phyloP scores from a whole-genome alignment of 2,329 filamentous ascomycete genomes.

The Ophiostoma fasciatum region DNA sequence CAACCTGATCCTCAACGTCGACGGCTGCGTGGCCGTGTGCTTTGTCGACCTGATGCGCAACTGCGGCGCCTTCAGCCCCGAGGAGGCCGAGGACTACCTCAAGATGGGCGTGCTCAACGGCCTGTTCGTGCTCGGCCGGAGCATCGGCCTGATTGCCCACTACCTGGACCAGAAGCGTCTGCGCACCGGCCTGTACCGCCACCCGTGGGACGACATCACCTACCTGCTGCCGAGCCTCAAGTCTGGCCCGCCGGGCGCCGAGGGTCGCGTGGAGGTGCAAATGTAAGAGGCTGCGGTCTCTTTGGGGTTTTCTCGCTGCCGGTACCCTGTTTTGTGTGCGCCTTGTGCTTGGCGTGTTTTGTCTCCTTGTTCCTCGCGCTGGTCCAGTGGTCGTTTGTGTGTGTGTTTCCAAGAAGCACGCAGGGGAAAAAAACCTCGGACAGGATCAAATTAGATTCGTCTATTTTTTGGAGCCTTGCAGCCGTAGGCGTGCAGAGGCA shows the following conservation, averaged over 20 bases:
- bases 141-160: slow-evolving; percentile 98
- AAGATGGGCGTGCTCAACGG: slow-evolving; percentile 99
- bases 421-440: no score
- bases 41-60: slow-evolving; percentile 96
- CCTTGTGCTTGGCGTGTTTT: no score
- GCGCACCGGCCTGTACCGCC: slow-evolving; percentile 94
- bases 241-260: slow-evolving; percentile 54
- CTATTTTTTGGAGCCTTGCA: neutral
- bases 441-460: neutral
- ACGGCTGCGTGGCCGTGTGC: slow-evolving; percentile 95
- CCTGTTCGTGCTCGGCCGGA: slow-evolving; percentile 93
- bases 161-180: slow-evolving; percentile 99
- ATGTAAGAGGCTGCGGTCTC: no score
- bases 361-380: no score
- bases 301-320: no score
- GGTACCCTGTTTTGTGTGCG: no score
- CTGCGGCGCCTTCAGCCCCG: slow-evolving; percentile 88
- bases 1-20: slow-evolving; percentile 98
- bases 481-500: neutral
- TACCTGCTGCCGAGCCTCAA: slow-evolving; percentile 78
- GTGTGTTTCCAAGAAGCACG: no score
- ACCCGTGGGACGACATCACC: slow-evolving; percentile 98
- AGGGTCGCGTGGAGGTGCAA: slow-evolving; percentile 82
- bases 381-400: no score
- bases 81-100: slow-evolving; percentile 98